Base-by-base conservation (phyloP, 768 basidiomycete genomes). In the Trametes maxima region DNA sequence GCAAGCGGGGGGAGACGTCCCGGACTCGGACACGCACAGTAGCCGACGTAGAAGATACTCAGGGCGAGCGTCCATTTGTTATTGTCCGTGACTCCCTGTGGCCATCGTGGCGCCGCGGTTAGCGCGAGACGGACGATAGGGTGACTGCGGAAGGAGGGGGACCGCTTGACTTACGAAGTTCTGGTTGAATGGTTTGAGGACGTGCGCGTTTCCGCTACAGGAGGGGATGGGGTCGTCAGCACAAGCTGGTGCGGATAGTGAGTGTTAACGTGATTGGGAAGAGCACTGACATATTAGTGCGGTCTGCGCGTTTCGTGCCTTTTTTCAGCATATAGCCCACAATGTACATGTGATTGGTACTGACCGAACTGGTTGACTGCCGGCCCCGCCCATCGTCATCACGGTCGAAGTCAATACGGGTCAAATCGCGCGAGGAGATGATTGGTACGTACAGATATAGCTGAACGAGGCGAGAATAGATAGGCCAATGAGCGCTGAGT, bases 41-140 rank as follows among this genome's bases (percentile, higher is more conserved):
- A 85, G 45, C 84, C 84, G 24, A 84, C 82, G 59, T 85, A 85
- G 70, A 85, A 85, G 24, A 85, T 82, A 59, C 82, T 82, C 45
- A 85, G 69, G 3, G 78, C 84, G 11, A 85, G 69, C 0, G 84
- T 84, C 83, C 83, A 85, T 69, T 79, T 81, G 59, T 80, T 75
- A 65, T 85, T 85, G 45, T 74, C 70, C 21, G 79, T 78, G 51
- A 85, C 78, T 21, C 78, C 83, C 82, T 84, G 42, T 14, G 42
- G 24, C 13, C 39, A 5, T 36, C 10, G 53, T 24, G 13, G 58
- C 24, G 11, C 11, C 10, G 28, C 28, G 28, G 28, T 33, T 8
- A 33, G 28, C 28, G 28, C 28, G 28, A 33, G 28, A 33, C 28
- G 28, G 28, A 8, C 3, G 28, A n/a, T 16, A 42, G 47, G 45